Base-by-base conservation (phyloP, 345 rosid species). In the Eucalyptus fibrosa region DNA sequence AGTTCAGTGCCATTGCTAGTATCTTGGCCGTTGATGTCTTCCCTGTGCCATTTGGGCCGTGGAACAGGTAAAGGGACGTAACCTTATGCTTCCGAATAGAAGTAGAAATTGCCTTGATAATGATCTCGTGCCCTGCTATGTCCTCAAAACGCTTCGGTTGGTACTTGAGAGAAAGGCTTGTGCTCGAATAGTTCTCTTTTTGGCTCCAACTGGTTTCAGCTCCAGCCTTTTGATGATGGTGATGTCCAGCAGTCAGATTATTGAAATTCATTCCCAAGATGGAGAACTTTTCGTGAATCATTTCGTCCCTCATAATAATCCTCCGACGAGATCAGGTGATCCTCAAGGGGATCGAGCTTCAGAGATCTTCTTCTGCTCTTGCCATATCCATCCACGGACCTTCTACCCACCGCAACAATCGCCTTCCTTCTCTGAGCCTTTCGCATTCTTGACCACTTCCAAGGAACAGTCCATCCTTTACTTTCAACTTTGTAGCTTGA, bases 41-140 rank as follows among this genome's bases (percentile, higher is more conserved):
- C 23, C 94, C 93, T 14, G 90, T 93, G 83, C 94, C 94, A 8
- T 88, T 88, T 7, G 94, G 92, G 60, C 94, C 94, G 11, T 91
- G 91, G 90, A 93, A 93, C 42, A 93, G 91, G 86, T 91, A 91
- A 37, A 93, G 89, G 28, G 60, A 80, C 4, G 89, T 86, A 44
- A 89, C 56, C 86, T 88, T 93, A 18, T 83, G 87, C 86, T 85
- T 89, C 86, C 30, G 77, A 26, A 90, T 89, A n/a, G 92, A 90
- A 82, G 80, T 89, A 51, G 85, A 60, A 37, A 92, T 83, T 80
- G 90, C 89, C 88, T 88, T 89, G 32, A 90, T 42, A 19, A 88
- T 86, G 65, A 90, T 86, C 86, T 91, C 88, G 56, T 92, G 92
- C 28, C 94, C 92, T 4, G 86, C 87, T 28, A 92, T 88, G 89